Percentiles rank a stretch among this genome's conserved stretches.
Conservation (phyloP, 2,329 filamentous ascomycete species). For the Purpureocillium lavendulum region DNA sequence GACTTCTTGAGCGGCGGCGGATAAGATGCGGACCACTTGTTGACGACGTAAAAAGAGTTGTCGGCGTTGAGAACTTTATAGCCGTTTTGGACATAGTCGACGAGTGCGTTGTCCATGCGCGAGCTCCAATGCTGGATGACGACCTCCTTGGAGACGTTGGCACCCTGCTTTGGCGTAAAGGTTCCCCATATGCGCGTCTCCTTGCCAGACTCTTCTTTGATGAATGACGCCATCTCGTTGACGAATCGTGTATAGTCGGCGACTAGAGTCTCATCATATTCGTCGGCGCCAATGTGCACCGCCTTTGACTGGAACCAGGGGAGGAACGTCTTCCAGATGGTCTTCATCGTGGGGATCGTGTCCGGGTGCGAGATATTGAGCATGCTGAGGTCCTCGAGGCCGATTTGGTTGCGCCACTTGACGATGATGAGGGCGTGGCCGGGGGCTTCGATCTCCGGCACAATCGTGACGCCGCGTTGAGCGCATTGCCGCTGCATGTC, state of each 20-base stretch:
- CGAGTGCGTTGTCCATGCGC: slow-evolving; percentile 10
- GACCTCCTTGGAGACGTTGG: slow-evolving; percentile 6
- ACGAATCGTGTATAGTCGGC: slow-evolving; percentile 38
- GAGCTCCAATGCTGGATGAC: slow-evolving; percentile 22
- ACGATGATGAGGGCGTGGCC: slow-evolving; percentile 48
- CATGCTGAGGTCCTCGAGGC: slow-evolving; percentile 38
- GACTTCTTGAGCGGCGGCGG: slow-evolving; percentile 12
- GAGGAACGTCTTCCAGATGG: slow-evolving; percentile 41
- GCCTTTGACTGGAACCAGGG: slow-evolving; percentile 44
- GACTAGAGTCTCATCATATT: slow-evolving; percentile 34
- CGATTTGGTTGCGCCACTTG: slow-evolving; percentile 51
- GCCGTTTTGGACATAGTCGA: slow-evolving; percentile 9
- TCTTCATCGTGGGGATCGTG: slow-evolving; percentile 38
- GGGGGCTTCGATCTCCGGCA: slow-evolving; percentile 52
- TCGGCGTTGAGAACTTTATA: slow-evolving; percentile 12
- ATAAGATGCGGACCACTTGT: slow-evolving; percentile 14
- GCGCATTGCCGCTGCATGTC: slow-evolving; percentile 44
- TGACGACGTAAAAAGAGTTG: slow-evolving; percentile 10
- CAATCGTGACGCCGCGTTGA: slow-evolving; percentile 45
- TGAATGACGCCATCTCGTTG: slow-evolving; percentile 37
- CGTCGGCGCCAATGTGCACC: slow-evolving; percentile 46
- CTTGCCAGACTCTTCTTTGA: slow-evolving; percentile 29
- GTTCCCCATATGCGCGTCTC: slow-evolving; percentile 44
- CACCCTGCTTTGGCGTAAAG: slow-evolving; percentile 5
- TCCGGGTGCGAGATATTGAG: slow-evolving; percentile 42